Evolutionary conservation across 306 rosid genomes (phyloP), one percentile per base, ranked within the genome.

Genomic region (Betula pendula): DNA sequence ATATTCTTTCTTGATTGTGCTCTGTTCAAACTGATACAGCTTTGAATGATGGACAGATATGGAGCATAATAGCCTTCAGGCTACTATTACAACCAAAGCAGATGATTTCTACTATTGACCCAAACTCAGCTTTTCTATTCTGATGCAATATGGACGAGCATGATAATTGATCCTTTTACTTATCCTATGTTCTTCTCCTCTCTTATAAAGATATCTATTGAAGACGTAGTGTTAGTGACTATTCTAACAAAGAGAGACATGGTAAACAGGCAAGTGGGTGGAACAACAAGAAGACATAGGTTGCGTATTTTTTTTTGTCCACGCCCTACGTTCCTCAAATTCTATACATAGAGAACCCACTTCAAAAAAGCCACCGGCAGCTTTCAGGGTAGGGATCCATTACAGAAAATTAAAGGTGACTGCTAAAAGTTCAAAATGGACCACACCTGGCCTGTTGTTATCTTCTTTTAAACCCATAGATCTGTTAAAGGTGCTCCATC

Each of bases 231-330:
- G 43, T 82, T 65, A 62, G 70, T 62, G 47, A 50, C n/a, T 80
- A 70, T 81, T 81, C 74, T 84, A 58, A 85, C 80, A 44, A 80
- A 20, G 75, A 65, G 59, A 76, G 75, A 74, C n/a, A 62, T 80
- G 83, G 79, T n/a, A n/a, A 73, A 87, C 92, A 92, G 99, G 96
- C 25, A 95, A 90, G 81, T 95, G 99, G 97, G 97, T 92, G 86
- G 83, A 93, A 66, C 89, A 83, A 80, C 97, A 95, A 86, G 99
- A n/a, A 95, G 85, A 97, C 97, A 74, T 89, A 85, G 77, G 90
- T n/a, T n/a, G n/a, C n/a, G n/a, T n/a, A n/a, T n/a, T n/a, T n/a
- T n/a, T n/a, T n/a, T n/a, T n/a, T n/a, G n/a, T n/a, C 96, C 29
- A 84, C 90, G 16, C 90, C 94, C n/a, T 92, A 92, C 90, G 87